A percentile compares a stretch with the other conserved stretches of the same genome.
These are phyloP conservation scores for Amanita molliuscula DNA, from an alignment of 768 basidiomycete genomes.

Conservation along the genomic window DNA sequence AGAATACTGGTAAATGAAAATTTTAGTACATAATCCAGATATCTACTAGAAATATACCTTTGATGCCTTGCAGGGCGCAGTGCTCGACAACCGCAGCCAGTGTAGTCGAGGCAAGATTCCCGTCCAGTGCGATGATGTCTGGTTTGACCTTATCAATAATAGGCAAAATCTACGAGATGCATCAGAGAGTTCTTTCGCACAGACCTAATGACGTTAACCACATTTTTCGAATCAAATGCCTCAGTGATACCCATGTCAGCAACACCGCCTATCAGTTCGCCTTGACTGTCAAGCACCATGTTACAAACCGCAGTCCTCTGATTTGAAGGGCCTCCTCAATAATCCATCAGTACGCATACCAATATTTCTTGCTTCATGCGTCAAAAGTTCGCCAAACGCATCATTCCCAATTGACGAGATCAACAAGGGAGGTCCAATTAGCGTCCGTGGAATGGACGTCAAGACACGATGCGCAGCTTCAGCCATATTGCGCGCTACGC, in stretches of 20 bases:
- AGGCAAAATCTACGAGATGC: slow-evolving; percentile 33
- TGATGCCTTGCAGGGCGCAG: slow-evolving; percentile 36
- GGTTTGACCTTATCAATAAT: slow-evolving; percentile 42
- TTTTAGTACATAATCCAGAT: slow-evolving; percentile 1
- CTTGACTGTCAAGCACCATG: slow-evolving; percentile 64
- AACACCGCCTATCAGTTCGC: slow-evolving; percentile 73
- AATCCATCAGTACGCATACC: slow-evolving; percentile 84
- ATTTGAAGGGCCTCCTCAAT: slow-evolving; percentile 17
- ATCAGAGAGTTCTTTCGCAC: not conserved
- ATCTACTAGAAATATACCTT: slow-evolving; percentile 32
- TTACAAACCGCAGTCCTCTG: slow-evolving; percentile 74
- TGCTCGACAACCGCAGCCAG: slow-evolving; percentile 42
- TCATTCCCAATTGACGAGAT: slow-evolving; percentile 74
- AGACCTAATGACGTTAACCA: slow-evolving; percentile 15
- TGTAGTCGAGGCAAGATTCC: slow-evolving; percentile 50
- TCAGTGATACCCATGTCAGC: slow-evolving; percentile 82
- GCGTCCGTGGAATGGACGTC: slow-evolving; percentile 21
- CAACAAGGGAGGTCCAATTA: slow-evolving; percentile 28
- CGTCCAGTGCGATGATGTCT: slow-evolving; percentile 61
- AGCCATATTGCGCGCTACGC: slow-evolving; percentile 92
- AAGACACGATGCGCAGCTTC: slow-evolving; percentile 75
- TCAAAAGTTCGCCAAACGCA: slow-evolving; percentile 59
- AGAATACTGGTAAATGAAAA: slow-evolving; percentile 45
- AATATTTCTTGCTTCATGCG: slow-evolving; percentile 39
- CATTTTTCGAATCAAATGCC: slow-evolving; percentile 33